Evolutionary conservation across 257 asterid genomes (phyloP).

Genomic region (Plantago elongata): DNA sequence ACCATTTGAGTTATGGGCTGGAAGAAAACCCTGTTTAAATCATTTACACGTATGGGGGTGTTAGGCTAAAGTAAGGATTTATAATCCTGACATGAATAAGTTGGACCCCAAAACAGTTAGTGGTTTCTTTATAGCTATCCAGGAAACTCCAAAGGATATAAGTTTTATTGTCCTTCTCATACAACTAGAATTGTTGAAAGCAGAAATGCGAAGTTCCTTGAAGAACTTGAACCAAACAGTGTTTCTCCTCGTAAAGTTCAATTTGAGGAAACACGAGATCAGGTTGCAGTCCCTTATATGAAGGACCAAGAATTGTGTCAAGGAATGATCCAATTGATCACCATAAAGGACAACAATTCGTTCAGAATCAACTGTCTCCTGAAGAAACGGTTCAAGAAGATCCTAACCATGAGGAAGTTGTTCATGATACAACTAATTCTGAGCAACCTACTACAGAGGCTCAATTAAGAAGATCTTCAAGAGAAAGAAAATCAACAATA

Average conservation of each 20-base stretch:
- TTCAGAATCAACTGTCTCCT: not conserved
- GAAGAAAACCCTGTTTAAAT: not conserved
- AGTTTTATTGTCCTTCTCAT: not conserved
- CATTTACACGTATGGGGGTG: not conserved
- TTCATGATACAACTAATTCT: not conserved
- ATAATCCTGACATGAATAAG: not conserved
- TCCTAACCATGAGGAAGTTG: not conserved
- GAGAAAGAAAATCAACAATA: not conserved
- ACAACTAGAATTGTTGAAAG: not conserved
- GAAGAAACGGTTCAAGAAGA: not conserved
- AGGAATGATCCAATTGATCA: not conserved
- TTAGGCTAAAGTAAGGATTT: not conserved
- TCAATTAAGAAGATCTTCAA: constrained; percentile 2
- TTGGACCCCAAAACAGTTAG: not conserved
- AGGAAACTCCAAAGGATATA: not conserved
- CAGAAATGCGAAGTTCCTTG: not conserved
- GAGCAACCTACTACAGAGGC: not conserved
- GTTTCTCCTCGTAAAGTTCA: not conserved
- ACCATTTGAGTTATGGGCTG: not conserved
- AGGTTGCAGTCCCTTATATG: not conserved
- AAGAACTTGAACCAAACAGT: not conserved
- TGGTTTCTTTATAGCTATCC: no score
- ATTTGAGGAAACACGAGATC: not conserved
- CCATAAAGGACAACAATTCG: no score
- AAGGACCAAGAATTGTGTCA: not conserved